Percentiles rank a stretch among this genome's conserved stretches.
phyloP scores from a whole-genome alignment of 1,139 yeast genomes.

The Blastobotrys petasosporus region DNA sequence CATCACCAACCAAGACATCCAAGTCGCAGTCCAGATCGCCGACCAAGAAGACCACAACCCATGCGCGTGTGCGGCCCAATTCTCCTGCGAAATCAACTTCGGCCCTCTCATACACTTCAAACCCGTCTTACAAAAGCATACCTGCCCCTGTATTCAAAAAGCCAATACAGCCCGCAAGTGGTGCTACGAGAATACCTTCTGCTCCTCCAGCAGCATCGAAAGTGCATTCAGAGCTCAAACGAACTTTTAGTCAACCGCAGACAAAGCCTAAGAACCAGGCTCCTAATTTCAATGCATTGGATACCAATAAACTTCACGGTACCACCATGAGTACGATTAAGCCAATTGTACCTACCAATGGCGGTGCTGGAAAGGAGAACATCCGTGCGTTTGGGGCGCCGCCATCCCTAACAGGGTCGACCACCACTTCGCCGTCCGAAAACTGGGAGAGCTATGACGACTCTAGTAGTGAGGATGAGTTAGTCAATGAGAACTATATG shows the following conservation, averaged over 20 bases:
- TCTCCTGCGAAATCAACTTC: not conserved
- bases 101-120: not conserved
- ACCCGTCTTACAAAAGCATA: not conserved
- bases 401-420: slow-evolving; percentile 10
- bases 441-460: slow-evolving; percentile 25
- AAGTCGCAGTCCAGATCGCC: not conserved
- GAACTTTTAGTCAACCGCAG: no score
- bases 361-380: not conserved
- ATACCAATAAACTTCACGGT: no score
- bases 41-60: not conserved
- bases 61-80: not conserved
- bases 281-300: no score
- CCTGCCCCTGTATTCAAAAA: no score
- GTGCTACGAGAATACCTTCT: no score
- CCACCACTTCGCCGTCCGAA: slow-evolving; percentile 16
- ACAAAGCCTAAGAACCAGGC: no score
- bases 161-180: no score
- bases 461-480: slow-evolving; percentile 24
- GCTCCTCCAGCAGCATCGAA: no score
- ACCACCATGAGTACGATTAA: not conserved
- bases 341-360: not conserved
- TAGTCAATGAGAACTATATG: slow-evolving; percentile 17
- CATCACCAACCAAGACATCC: not conserved
- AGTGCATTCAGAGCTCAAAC: no score
- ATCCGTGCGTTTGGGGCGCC: slow-evolving; percentile 6